Base-by-base conservation (phyloP, 257 asterid genomes). In the Penstemon eatonii region DNA sequence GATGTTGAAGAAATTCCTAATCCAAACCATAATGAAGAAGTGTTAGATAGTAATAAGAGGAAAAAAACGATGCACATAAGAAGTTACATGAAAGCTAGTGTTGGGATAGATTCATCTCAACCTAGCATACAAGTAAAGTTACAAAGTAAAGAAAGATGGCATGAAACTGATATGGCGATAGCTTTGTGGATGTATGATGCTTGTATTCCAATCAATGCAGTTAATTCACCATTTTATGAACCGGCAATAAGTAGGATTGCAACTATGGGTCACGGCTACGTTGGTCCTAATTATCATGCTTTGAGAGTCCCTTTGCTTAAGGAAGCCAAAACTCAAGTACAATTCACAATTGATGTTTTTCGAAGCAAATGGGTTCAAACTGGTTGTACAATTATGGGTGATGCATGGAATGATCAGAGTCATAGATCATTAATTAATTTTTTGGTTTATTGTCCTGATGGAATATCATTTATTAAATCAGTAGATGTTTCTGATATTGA, bases 381-480 rank as follows among this genome's bases (percentile, higher is more conserved):
- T 66, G 46, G 56, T 7, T 55, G 55, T 6, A 65, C 70, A 0
- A 65, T 65, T 33, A 52, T 66, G 71, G 60, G 61, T 9, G 62
- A 66, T n/a, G 71, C 50, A 0, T 45, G 59, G 58, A 12, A 1
- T 0, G 66, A 68, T 57, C 7, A 8, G 6, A 67, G 56, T 18
- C 45, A 19, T 3, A 43, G 66, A 19, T 19, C 25, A 49, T 7
- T 67, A 39, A 56, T 56, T 19, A 56, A 12, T 12, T 56, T 56
- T 5, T 44, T 45, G 65, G 73, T 68, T 4, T 56, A 68, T 57
- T 43, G 9, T 44, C 46, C 57, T 0, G 0, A 44, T 8, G 64
- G 56, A 9, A 55, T 67, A 4, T 37, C 73, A n/a, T 69, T 59
- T 59, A 50, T 68, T n/a, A n/a, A n/a, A n/a, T n/a, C n/a, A n/a